Conservation (phyloP, 148 eudicot genomes). For the Dysphania ambrosioides region DNA sequence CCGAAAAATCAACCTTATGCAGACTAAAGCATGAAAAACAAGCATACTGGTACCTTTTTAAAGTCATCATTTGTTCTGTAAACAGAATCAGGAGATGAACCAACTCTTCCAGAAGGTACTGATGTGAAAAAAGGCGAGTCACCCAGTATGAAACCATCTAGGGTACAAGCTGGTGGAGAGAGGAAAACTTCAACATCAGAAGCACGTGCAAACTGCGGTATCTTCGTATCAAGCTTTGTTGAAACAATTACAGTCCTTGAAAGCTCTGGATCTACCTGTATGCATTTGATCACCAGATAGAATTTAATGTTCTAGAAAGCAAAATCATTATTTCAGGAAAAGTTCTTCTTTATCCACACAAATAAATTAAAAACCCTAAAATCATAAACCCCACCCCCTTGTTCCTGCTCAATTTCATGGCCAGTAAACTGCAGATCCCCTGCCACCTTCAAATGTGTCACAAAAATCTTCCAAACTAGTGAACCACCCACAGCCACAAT, state of each 20-base stretch:
- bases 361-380: no score
- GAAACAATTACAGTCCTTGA: slow-evolving; percentile 93
- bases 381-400: no score
- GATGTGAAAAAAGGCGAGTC: slow-evolving; percentile 98
- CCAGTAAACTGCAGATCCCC: no score
- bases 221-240: slow-evolving; percentile 93
- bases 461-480: no score
- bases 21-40: neutral
- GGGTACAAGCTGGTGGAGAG: slow-evolving; percentile 75
- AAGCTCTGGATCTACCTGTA: slow-evolving; percentile 91
- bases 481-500: no score
- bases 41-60: slow-evolving; percentile 58
- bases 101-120: slow-evolving; percentile 99
- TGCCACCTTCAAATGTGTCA: no score
- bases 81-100: slow-evolving; percentile 79
- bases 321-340: neutral
- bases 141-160: slow-evolving; percentile 88
- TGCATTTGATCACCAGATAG: neutral
- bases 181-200: slow-evolving; percentile 99
- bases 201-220: slow-evolving; percentile 95
- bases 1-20: neutral
- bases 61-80: slow-evolving; percentile 87
- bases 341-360: no score
- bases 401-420: no score
- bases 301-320: neutral